phyloP scores from a whole-genome alignment of 2,329 filamentous ascomycete genomes.

The Fusarium sp. region DNA sequence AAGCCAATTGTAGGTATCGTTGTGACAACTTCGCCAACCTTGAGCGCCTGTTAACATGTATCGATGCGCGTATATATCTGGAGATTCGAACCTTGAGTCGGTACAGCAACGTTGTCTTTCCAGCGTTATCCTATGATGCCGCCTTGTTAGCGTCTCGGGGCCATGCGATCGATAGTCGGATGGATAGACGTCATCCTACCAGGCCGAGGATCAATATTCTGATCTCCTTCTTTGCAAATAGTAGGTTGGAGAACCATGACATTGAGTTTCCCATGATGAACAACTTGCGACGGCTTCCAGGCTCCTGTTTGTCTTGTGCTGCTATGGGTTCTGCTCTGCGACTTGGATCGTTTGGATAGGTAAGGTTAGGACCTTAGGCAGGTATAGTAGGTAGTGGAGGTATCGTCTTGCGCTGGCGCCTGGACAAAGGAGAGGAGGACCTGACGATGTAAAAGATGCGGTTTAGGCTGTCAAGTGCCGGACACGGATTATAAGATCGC shows the following conservation, averaged over 20 bases:
- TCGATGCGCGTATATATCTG: not conserved
- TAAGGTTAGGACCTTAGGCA: not conserved
- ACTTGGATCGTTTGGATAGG: not conserved
- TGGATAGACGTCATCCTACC: constrained; percentile 60
- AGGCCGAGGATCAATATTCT: constrained; percentile 93
- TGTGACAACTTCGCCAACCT: constrained; percentile 99
- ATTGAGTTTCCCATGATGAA: constrained; percentile 69
- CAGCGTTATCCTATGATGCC: constrained; percentile 83
- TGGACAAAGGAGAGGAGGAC: constrained; percentile 4
- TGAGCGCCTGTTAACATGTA: constrained; percentile 28
- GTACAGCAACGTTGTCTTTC: constrained; percentile 97
- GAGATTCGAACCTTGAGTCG: constrained; percentile 78
- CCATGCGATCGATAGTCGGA: not conserved
- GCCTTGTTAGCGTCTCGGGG: constrained; percentile 33
- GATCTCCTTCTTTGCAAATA: constrained; percentile 98
- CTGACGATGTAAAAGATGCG: not conserved
- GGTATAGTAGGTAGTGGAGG: not conserved
- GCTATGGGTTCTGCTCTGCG: not conserved
- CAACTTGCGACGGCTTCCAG: constrained; percentile 19
- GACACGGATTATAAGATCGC: not conserved
- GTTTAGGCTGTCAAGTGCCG: constrained; percentile 1
- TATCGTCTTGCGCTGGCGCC: constrained; percentile 9
- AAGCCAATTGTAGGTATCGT: constrained; percentile 99
- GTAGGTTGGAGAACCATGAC: constrained; percentile 75
- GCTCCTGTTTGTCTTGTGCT: constrained; percentile 11